Base-by-base conservation (phyloP, 2,329 filamentous ascomycete species). In the Coccinonectria pachysandricola region DNA sequence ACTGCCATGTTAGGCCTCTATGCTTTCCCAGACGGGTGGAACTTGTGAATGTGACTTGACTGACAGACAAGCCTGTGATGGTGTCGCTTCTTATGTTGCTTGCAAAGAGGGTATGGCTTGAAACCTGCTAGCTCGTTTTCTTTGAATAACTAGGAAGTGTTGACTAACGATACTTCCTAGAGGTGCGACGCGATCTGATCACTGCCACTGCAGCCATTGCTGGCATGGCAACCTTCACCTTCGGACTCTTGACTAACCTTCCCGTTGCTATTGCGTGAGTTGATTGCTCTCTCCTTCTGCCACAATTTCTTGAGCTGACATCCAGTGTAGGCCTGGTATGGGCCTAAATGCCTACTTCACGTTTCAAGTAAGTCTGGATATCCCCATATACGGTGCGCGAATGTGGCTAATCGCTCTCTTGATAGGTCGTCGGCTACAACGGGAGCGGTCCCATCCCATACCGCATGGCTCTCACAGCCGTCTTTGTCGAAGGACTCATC, bases 181-280 rank as follows among this genome's bases (percentile, higher is more conserved):
- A 64, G 22, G 54, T 92, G 35, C 78, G 82, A 39, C 71, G 79
- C 16, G 84, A 92, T 50, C 60, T 91, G 11, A 75, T 91, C 31
- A 92, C 84, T 2, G 80, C 81, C 4, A 92, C 85, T 1, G 79
- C 83, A n/a, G 81, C 81, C 7, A 71, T 91, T 26, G 65, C 81
- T 5, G 83, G 82, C 6, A 61, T 91, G 32, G 70, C 79, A 1
- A 80, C 77, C 13, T 76, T 92, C 42, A 62, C 69, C 32, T 88
- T 92, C 59, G 84, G 85, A 4, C 65, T 88, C 12, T 64, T 87
- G 27, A 85, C 84, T 15, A 92, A 92, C 41, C 68, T 91, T 27
- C 83, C 84, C 0, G 56, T 59, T 23, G 56, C 55, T 5, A 46
- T 59, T 21, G 56, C 52, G 55, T 54, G 39, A 39, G 44, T 41